These are phyloP conservation scores for Carallia brachiata DNA, from an alignment of 345 rosid species.

Conservation along the genomic window DNA sequence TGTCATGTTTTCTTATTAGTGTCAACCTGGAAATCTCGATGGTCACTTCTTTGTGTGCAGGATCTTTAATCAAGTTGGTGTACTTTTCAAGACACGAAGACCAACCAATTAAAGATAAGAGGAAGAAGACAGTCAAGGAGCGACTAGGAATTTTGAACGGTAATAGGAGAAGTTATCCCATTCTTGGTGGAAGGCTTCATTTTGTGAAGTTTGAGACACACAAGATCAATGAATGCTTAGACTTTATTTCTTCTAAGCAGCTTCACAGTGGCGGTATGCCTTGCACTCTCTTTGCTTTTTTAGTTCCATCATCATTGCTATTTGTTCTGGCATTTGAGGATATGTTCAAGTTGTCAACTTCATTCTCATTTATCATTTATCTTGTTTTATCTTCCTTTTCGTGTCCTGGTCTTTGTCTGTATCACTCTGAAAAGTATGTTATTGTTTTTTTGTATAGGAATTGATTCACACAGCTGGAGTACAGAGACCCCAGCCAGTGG, in stretches of 20 bases:
- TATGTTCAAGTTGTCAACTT: slow-evolving; percentile 9
- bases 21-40: background rate
- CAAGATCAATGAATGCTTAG: slow-evolving; percentile 89
- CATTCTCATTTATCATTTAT: background rate
- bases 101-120: slow-evolving; percentile 49
- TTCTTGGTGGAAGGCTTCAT: slow-evolving; percentile 98
- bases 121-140: slow-evolving; percentile 74
- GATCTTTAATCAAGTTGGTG: slow-evolving; percentile 91
- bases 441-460: slow-evolving; percentile 34
- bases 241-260: slow-evolving; percentile 92
- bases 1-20: background rate
- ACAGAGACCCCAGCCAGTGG: slow-evolving; percentile 34
- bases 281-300: background rate
- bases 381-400: background rate
- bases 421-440: background rate
- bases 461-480: slow-evolving; percentile 47
- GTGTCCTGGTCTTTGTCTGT: background rate
- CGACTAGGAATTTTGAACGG: slow-evolving; percentile 73
- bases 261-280: slow-evolving; percentile 70
- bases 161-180: slow-evolving; percentile 82
- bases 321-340: slow-evolving; percentile 2
- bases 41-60: slow-evolving; percentile 39
- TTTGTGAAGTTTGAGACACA: slow-evolving; percentile 90
- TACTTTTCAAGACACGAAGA: slow-evolving; percentile 98
- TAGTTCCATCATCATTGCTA: background rate